A percentile compares a stretch with the other conserved stretches of the same genome.
Evolutionary conservation across 225 moss, liverwort and hornwort genomes (phyloP).

Genomic region (Rhytidiadelphus loreus): DNA sequence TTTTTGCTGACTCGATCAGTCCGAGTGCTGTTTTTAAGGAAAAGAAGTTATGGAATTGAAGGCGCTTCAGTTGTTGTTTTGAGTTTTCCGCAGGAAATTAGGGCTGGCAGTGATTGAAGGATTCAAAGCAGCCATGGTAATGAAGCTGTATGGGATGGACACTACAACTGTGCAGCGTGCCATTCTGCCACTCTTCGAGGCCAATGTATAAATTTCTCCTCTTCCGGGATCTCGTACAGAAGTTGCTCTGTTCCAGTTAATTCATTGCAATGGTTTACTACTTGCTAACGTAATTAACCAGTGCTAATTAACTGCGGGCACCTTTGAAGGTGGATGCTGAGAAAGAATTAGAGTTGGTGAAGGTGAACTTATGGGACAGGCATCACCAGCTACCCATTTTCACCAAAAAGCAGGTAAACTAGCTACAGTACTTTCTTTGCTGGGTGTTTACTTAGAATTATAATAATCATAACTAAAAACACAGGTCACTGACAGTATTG

Average conservation of each 20-base stretch:
- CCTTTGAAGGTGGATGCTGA: neutral
- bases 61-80: neutral
- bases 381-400: neutral
- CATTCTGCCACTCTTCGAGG: neutral
- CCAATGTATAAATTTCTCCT: neutral
- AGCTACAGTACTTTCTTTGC: too few relatives aligned
- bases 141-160: too few relatives aligned
- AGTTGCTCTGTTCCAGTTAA: neutral
- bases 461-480: too few relatives aligned
- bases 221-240: neutral
- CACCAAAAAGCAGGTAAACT: neutral
- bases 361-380: neutral
- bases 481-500: too few relatives aligned
- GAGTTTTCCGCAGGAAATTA: neutral
- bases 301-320: neutral
- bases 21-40: neutral
- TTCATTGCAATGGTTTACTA: neutral
- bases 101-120: neutral
- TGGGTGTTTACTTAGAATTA: neutral
- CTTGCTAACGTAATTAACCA: too few relatives aligned
- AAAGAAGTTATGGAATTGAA: neutral
- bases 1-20: neutral
- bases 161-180: neutral
- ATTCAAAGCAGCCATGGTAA: too few relatives aligned
- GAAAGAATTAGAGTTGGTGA: neutral